Percentiles rank a stretch among this genome's conserved stretches.
Conservation (phyloP, 2,329 filamentous ascomycete species). For the Phoma sp. region DNA sequence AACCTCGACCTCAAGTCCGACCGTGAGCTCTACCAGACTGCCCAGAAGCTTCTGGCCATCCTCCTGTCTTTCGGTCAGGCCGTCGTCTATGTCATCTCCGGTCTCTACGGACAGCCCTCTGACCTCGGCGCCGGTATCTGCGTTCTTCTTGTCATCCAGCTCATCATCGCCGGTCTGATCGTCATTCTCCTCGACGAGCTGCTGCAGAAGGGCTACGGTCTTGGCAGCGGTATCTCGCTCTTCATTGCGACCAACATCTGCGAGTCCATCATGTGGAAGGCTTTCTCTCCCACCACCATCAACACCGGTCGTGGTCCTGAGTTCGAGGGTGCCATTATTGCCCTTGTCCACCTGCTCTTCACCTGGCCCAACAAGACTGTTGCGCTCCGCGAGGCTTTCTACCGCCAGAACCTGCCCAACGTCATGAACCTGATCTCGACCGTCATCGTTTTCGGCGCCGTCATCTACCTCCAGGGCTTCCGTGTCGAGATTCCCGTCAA, state of each 20-base stretch:
- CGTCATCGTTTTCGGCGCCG: slow-evolving; percentile 89
- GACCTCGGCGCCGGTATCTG: slow-evolving; percentile 98
- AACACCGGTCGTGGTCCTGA: slow-evolving; percentile 99
- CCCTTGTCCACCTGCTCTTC: slow-evolving; percentile 95
- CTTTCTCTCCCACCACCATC: slow-evolving; percentile 98
- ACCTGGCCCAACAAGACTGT: slow-evolving; percentile 99
- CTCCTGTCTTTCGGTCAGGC: slow-evolving; percentile 97
- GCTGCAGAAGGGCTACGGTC: slow-evolving; percentile 98
- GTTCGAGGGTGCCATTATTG: slow-evolving; percentile 98
- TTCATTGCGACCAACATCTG: slow-evolving; percentile 99
- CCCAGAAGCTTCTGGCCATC: slow-evolving; percentile 90
- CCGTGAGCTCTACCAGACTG: slow-evolving; percentile 99
- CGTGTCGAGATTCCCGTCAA: slow-evolving; percentile 99
- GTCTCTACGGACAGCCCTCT: slow-evolving; percentile 91
- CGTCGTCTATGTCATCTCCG: slow-evolving; percentile 95
- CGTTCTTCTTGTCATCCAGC: slow-evolving; percentile 96
- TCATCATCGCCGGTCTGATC: slow-evolving; percentile 96
- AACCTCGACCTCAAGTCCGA: slow-evolving; percentile 99
- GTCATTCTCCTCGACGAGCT: slow-evolving; percentile 99
- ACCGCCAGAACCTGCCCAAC: slow-evolving; percentile 98
- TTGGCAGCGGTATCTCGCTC: slow-evolving; percentile 97
- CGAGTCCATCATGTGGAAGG: slow-evolving; percentile 99
- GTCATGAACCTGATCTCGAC: slow-evolving; percentile 98
- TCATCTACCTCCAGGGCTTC: slow-evolving; percentile 99
- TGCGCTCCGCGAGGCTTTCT: slow-evolving; percentile 97